Evolutionary conservation across 2,329 filamentous ascomycete genomes (phyloP).

Genomic region (Fusarium sp.): DNA sequence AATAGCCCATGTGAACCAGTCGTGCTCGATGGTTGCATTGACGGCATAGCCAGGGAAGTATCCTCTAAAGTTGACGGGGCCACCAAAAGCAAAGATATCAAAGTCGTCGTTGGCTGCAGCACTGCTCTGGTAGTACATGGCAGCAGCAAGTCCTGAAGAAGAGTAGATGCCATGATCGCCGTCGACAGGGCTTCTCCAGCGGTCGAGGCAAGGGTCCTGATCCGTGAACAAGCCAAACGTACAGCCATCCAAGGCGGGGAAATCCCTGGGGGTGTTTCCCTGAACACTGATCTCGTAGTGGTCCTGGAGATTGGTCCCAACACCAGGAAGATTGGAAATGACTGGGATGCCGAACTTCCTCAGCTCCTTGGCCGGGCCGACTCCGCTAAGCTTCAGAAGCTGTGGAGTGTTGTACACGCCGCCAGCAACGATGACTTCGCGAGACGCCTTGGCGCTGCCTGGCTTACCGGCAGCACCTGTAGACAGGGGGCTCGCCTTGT

Average conservation of each 20-base stretch:
- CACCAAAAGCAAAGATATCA: constrained; percentile 65
- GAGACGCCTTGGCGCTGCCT: constrained; percentile 42
- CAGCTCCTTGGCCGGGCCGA: constrained; percentile 56
- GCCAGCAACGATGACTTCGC: constrained; percentile 60
- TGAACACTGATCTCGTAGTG: constrained; percentile 55
- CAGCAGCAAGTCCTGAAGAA: constrained; percentile 62
- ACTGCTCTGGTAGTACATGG: constrained; percentile 52
- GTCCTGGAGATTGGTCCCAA: constrained; percentile 68
- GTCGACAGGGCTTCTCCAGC: constrained; percentile 45
- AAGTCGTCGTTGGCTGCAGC: constrained; percentile 51
- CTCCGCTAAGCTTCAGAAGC: constrained; percentile 61
- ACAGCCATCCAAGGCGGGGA: constrained; percentile 44
- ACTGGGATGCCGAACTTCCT: constrained; percentile 55
- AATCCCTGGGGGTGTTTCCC: constrained; percentile 40
- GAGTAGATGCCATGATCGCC: constrained; percentile 48
- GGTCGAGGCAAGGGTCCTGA: constrained; percentile 50
- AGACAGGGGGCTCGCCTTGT: constrained; percentile 31
- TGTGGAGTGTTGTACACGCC: constrained; percentile 62
- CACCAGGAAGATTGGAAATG: constrained; percentile 60
- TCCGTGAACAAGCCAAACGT: constrained; percentile 45
- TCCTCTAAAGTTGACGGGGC: constrained; percentile 63
- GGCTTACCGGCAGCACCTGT: constrained; percentile 17
- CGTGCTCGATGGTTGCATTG: constrained; percentile 54
- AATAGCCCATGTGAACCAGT: constrained; percentile 53
- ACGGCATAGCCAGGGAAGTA: constrained; percentile 65